phyloP scores from a whole-genome alignment of 768 basidiomycete species.

The Neoboletus magnificus region DNA sequence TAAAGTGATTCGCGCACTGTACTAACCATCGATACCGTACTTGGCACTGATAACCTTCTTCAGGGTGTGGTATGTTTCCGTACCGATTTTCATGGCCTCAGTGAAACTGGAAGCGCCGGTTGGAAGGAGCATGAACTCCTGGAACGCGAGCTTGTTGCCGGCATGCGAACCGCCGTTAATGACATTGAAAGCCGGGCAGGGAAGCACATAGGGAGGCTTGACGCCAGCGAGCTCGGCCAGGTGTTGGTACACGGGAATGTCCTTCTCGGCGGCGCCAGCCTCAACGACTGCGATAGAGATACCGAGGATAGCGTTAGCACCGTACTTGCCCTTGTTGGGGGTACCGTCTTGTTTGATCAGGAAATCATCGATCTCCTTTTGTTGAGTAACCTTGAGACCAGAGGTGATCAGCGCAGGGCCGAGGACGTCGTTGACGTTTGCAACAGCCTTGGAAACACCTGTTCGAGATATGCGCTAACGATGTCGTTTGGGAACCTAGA shows the following conservation, averaged over 20 bases:
- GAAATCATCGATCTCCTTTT: slow-evolving; percentile 96
- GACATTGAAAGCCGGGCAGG: slow-evolving; percentile 94
- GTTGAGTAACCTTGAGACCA: slow-evolving; percentile 77
- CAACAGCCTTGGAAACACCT: slow-evolving; percentile 93
- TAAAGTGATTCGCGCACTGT: not conserved
- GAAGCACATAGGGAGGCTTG: slow-evolving; percentile 91
- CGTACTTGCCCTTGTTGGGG: slow-evolving; percentile 98
- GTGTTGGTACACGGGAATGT: slow-evolving; percentile 93
- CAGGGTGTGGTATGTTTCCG: slow-evolving; percentile 95
- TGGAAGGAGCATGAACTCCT: slow-evolving; percentile 99
- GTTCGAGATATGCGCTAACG: slow-evolving; percentile 4
- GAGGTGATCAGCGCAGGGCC: slow-evolving; percentile 86
- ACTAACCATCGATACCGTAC: slow-evolving; percentile 95
- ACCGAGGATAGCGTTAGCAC: slow-evolving; percentile 98
- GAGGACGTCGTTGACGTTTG: slow-evolving; percentile 90
- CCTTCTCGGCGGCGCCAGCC: slow-evolving; percentile 94
- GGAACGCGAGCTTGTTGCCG: slow-evolving; percentile 99
- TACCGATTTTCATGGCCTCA: slow-evolving; percentile 98
- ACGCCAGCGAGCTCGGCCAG: slow-evolving; percentile 94
- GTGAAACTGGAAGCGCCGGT: slow-evolving; percentile 89
- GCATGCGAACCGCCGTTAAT: slow-evolving; percentile 99
- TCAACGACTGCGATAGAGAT: slow-evolving; percentile 94
- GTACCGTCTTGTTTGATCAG: slow-evolving; percentile 98
- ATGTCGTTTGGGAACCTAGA: not conserved
- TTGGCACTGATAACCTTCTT: slow-evolving; percentile 99